A percentile compares a stretch with the other conserved stretches of the same genome.
Evolutionary conservation across 768 basidiomycete species (phyloP).

Genomic region (Suillus subaureus): DNA sequence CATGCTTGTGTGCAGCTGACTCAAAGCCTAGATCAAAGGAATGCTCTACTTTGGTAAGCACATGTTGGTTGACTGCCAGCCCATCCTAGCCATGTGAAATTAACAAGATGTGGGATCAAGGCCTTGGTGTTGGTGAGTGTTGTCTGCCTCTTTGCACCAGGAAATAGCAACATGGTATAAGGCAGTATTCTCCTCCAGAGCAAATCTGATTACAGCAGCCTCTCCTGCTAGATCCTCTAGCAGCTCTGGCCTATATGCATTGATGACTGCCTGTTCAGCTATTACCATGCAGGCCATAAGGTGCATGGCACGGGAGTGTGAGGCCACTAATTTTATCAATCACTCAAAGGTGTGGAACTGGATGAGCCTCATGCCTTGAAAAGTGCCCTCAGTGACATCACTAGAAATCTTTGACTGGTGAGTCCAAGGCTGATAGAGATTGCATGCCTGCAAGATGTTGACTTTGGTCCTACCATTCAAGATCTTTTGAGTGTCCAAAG

Average conservation of each 20-base stretch:
- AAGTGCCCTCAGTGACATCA: neutral
- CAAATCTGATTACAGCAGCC: neutral
- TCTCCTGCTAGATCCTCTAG: neutral
- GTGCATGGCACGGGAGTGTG: neutral
- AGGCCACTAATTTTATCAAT: too few species aligned
- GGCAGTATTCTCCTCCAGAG: neutral
- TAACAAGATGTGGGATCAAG: neutral
- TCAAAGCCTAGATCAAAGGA: neutral
- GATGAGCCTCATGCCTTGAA: conserved; percentile 1
- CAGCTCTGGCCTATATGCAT: neutral
- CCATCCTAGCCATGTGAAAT: conserved; percentile 1
- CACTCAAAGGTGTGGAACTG: conserved; percentile 8
- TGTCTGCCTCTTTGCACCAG: neutral
- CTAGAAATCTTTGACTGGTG: neutral
- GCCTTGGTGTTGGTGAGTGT: neutral
- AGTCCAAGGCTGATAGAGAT: conserved; percentile 3
- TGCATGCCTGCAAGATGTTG: neutral
- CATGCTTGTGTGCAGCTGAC: neutral
- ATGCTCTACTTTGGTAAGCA: neutral
- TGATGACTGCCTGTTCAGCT: conserved; percentile 6
- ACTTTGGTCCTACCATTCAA: neutral
- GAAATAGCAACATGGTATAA: neutral
- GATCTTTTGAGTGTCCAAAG: neutral
- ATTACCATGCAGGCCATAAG: neutral
- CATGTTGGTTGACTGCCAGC: neutral